Evolutionary conservation across 2,329 filamentous ascomycete species (phyloP).

Genomic region (Colletotrichum tofieldiae): DNA sequence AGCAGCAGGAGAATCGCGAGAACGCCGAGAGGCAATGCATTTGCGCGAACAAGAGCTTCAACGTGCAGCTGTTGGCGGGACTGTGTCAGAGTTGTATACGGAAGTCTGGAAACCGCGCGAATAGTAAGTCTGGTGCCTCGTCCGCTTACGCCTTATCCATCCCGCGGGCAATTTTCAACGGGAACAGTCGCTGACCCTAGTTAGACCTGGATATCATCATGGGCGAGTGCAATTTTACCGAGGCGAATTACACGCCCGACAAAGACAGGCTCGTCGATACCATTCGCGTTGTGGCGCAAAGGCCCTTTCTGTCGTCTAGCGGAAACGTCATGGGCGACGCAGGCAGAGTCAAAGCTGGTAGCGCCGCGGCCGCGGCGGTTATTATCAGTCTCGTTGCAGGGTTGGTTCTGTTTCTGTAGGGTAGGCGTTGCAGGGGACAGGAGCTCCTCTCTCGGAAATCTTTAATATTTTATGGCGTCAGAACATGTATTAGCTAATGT

Average conservation of each 20-base stretch:
- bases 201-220: constrained; percentile 57
- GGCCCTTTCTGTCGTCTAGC: constrained; percentile 43
- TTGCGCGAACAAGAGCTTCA: constrained; percentile 58
- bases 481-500: background rate
- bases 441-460: background rate
- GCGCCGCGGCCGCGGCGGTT: background rate
- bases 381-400: constrained; percentile 25
- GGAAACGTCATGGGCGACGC: constrained; percentile 28
- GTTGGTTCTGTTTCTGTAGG: constrained; percentile 29
- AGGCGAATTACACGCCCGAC: constrained; percentile 49
- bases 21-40: constrained; percentile 55
- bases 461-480: background rate
- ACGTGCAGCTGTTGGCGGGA: constrained; percentile 56
- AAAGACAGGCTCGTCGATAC: constrained; percentile 53
- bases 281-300: constrained; percentile 53
- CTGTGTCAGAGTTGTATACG: constrained; percentile 58
- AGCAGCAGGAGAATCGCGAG: constrained; percentile 43
- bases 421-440: background rate
- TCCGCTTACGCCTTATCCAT: background rate
- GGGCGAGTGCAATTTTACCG: constrained; percentile 53
- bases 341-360: background rate
- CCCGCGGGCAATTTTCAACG: no score
- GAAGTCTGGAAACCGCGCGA: constrained; percentile 50
- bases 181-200: background rate
- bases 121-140: constrained; percentile 48